Evolutionary conservation across 2,329 filamentous ascomycete species (phyloP), one percentile per base, ranked within the genome.

Genomic region (Raffaelea ambrosiae): DNA sequence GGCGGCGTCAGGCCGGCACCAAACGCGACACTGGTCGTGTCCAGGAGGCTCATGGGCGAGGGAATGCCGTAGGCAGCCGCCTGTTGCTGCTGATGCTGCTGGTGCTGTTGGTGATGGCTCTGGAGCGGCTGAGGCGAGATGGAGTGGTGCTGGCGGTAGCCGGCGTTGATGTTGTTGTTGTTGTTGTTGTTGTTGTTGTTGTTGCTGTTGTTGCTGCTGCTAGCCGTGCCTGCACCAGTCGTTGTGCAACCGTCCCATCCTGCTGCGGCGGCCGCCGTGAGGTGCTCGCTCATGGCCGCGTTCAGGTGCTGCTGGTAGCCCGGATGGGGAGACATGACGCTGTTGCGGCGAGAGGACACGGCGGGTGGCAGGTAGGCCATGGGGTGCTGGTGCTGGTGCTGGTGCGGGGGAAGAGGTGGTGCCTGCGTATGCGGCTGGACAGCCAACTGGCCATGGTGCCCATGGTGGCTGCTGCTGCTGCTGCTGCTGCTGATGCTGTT

Each of bases 241-340:
- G 7, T 51, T 51, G 5, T 43, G n/a, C n/a, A n/a, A n/a, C n/a
- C n/a, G 26, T 55, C 50, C 54, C 54, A 55, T 14, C n/a, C n/a
- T n/a, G n/a, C n/a, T n/a, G n/a, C n/a, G n/a, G 50, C 40, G 5
- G 52, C 26, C 10, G 33, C 38, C 58, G 65, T 68, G 51, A 80
- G 73, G 47, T 75, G 76, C 62, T 82, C 78, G 49, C 70, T 76
- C 75, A 80, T 80, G 33, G 67, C 66, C 0, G 76, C 72, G 40
- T 68, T 68, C 48, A 78, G 59, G 51, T 78, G 74, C 54, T 79
- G 74, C 53, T 70, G 68, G 54, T 66, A 72, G 16, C 61, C 61
- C 3, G 70, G 73, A 46, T 70, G 73, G 1, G 76, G 75, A 8
- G 74, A 77, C 73, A 77, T 75, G 62, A 78, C 61, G 36, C 65